Conservation (phyloP, 345 rosid genomes). For the Corymbia maculata region DNA sequence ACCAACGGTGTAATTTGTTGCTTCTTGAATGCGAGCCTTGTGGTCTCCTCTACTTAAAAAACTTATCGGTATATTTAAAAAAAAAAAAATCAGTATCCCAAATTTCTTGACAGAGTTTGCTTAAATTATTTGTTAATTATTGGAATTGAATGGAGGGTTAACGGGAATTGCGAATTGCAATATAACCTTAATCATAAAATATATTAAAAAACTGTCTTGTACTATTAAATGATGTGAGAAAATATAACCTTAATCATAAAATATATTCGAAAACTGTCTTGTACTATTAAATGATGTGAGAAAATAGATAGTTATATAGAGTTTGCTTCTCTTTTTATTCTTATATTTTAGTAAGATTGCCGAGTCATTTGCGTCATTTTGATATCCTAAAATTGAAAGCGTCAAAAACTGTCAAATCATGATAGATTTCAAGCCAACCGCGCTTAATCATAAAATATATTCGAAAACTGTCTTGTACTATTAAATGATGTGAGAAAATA, state of each 20-base stretch:
- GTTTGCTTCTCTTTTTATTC: neutral
- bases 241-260: neutral
- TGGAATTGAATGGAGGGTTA: neutral
- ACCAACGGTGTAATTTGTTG: neutral
- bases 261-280: neutral
- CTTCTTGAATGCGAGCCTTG: neutral
- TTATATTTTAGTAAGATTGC: neutral
- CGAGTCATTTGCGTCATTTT: neutral
- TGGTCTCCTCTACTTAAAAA: neutral
- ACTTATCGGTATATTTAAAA: neutral
- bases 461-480: neutral
- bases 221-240: neutral
- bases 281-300: neutral
- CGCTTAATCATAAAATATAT: neutral
- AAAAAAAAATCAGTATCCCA: neutral
- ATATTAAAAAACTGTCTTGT: neutral
- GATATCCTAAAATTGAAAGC: neutral
- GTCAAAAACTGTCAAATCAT: neutral
- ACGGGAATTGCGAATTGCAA: neutral
- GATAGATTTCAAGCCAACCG: neutral
- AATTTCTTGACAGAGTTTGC: neutral
- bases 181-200: neutral
- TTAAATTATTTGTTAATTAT: neutral
- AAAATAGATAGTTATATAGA: neutral
- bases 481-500: neutral